Evolutionary conservation across 2,329 filamentous ascomycete genomes (phyloP).

Genomic region (Epichloe sp.): DNA sequence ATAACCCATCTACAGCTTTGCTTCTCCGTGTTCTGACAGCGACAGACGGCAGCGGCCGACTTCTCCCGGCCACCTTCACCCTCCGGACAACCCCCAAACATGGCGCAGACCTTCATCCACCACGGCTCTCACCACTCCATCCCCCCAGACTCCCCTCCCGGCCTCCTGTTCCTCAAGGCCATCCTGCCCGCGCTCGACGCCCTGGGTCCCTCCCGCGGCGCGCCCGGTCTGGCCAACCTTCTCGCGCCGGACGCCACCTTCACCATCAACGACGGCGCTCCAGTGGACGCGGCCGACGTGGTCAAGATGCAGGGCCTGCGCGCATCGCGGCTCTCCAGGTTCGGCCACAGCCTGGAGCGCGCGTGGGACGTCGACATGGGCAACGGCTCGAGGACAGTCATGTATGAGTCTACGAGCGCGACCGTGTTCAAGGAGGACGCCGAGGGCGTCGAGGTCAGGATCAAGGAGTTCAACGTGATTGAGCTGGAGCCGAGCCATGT

Average conservation of each 20-base stretch:
- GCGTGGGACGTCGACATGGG: constrained; percentile 1
- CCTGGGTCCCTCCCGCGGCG: constrained; percentile 5
- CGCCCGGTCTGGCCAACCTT: neutral
- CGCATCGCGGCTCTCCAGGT: neutral
- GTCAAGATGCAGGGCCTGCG: constrained; percentile 3
- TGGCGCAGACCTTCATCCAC: constrained; percentile 1
- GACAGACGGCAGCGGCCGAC: too few species aligned
- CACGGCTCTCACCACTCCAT: neutral
- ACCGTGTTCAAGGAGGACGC: neutral
- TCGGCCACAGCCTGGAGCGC: neutral
- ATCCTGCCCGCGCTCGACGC: constrained; percentile 8
- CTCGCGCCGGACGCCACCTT: constrained; percentile 7
- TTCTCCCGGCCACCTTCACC: too few species aligned
- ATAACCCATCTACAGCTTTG: too few species aligned
- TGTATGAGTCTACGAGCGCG: neutral
- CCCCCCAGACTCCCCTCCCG: constrained; percentile 1
- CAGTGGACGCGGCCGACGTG: constrained; percentile 2
- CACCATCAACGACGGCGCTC: constrained; percentile 5
- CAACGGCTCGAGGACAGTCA: constrained; percentile 2
- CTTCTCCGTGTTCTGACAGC: too few species aligned
- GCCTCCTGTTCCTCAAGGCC: constrained; percentile 7
- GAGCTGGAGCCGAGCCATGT: neutral
- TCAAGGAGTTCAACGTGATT: constrained; percentile 3
- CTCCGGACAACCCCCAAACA: too few species aligned
- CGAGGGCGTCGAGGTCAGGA: constrained; percentile 1